Conservation (phyloP, 345 rosid species). For the Salix arbutifolia region DNA sequence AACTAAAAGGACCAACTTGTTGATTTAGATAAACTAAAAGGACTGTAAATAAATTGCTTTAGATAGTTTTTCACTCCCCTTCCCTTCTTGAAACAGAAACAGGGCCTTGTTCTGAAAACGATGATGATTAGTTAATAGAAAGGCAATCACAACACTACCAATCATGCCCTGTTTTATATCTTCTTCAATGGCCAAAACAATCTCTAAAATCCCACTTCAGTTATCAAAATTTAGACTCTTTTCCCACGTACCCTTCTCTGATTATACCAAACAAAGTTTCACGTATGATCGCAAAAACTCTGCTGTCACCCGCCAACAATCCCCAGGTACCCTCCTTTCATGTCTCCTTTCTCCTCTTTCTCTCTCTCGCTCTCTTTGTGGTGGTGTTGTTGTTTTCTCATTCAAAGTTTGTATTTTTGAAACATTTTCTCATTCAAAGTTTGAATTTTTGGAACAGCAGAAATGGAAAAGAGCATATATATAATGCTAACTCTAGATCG, state of each 20-base stretch:
- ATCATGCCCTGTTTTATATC: constrained; percentile 14
- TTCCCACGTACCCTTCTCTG: constrained; percentile 23
- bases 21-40: no score
- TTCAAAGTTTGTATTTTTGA: neutral
- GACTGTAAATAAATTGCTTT: no score
- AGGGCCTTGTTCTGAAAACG: no score
- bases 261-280: constrained; percentile 11
- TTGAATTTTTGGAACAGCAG: constrained; percentile 23
- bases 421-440: constrained; percentile 13
- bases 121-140: no score
- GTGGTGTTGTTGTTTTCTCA: neutral
- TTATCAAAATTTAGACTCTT: constrained; percentile 27
- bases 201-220: constrained; percentile 14
- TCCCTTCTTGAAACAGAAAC: no score
- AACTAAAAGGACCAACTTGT: no score
- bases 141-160: no score
- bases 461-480: constrained; percentile 68
- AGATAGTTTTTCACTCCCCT: no score
- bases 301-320: constrained; percentile 7
- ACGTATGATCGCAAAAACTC: constrained; percentile 19
- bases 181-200: constrained; percentile 22
- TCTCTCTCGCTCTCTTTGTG: neutral
- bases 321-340: constrained; percentile 29
- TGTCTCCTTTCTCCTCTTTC: no score
- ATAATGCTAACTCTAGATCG: constrained; percentile 70